Evolutionary conservation across 2,329 filamentous ascomycete species (phyloP), one percentile per base, ranked within the genome.

Genomic region (Alternaria gansuensis): DNA sequence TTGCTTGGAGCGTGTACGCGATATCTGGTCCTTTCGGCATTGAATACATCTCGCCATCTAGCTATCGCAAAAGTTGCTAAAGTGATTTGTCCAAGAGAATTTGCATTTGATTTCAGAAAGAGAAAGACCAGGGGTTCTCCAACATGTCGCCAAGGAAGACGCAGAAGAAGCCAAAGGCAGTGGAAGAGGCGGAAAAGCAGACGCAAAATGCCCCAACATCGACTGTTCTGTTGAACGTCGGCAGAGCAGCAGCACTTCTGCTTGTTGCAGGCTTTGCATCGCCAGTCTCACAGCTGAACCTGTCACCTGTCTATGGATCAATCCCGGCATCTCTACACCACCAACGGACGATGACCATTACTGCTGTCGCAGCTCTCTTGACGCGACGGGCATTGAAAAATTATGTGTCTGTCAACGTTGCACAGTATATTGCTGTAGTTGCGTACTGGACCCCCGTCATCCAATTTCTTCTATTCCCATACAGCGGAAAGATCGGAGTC

Each of bases 291-390:
- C 87, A 92, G 73, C 82, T 93, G 62, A 88, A 86, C 37, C 82
- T 98, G 33, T 91, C 92, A 21, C 95, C 95, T 2, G 90, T 96
- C 10, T 98, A 96, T 77, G 95, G 95, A 51, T 88, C 89, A 14
- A 91, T 96, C 36, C 91, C 94, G 1, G 83, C 92, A 0, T 84
- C 86, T 1, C 82, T 89, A 65, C 90, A 89, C 76, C 94, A 97
- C 75, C 80, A 83, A 51, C 85, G 74, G 85, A 72, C 83, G 88
- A 60, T 92, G 62, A 87, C 87, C 67, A 80, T 85, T 3, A 88
- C 87, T 28, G 87, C 88, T 60, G 88, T 93, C 62, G 76, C 88
- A 14, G 92, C 92, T 33, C 91, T 91, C 85, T 84, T 90, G 8
- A 83, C 84, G 26, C 91, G 90, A 72, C 74, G 88, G 46, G 79